Conservation (phyloP, 2,329 filamentous ascomycete species). For the Mollisiaceae sp. region DNA sequence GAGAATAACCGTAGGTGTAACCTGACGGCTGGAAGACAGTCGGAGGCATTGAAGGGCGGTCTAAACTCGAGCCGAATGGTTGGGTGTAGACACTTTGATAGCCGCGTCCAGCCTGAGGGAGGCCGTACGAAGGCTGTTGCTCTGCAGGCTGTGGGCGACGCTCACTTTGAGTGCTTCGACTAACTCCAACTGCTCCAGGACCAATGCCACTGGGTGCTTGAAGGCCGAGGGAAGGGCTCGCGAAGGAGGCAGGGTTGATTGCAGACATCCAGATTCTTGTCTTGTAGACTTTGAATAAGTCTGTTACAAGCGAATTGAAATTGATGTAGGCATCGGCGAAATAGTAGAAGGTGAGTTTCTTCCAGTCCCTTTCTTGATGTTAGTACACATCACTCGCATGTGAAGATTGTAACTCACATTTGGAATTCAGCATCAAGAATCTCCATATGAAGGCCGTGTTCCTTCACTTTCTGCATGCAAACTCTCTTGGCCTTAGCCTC, state of each 20-base stretch:
- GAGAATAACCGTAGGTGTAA: slow-evolving; percentile 50
- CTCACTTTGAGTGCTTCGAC: slow-evolving; percentile 45
- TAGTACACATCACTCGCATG: slow-evolving; percentile 34
- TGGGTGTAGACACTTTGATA: slow-evolving; percentile 50
- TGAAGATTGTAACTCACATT: slow-evolving; percentile 68
- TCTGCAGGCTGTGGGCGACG: slow-evolving; percentile 50
- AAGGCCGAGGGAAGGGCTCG: slow-evolving; percentile 74
- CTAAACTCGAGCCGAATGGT: slow-evolving; percentile 50
- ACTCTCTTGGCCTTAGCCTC: slow-evolving; percentile 97
- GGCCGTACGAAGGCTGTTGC: slow-evolving; percentile 34
- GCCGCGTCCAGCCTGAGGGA: slow-evolving; percentile 32
- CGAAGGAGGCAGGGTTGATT: slow-evolving; percentile 96
- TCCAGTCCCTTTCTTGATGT: slow-evolving; percentile 77
- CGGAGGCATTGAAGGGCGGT: slow-evolving; percentile 45
- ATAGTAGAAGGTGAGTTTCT: slow-evolving; percentile 99
- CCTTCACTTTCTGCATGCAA: slow-evolving; percentile 94
- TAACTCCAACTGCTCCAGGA: slow-evolving; percentile 66
- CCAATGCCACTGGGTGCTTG: slow-evolving; percentile 71
- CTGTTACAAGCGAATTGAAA: slow-evolving; percentile 96
- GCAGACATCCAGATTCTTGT: slow-evolving; percentile 99
- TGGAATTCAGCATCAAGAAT: slow-evolving; percentile 98
- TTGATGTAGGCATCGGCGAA: slow-evolving; percentile 98
- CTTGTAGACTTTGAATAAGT: slow-evolving; percentile 99
- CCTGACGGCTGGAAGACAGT: slow-evolving; percentile 47
- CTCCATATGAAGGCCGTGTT: slow-evolving; percentile 96